Conservation (phyloP, 179 eudicot species). For the Patellifolia procumbens region DNA sequence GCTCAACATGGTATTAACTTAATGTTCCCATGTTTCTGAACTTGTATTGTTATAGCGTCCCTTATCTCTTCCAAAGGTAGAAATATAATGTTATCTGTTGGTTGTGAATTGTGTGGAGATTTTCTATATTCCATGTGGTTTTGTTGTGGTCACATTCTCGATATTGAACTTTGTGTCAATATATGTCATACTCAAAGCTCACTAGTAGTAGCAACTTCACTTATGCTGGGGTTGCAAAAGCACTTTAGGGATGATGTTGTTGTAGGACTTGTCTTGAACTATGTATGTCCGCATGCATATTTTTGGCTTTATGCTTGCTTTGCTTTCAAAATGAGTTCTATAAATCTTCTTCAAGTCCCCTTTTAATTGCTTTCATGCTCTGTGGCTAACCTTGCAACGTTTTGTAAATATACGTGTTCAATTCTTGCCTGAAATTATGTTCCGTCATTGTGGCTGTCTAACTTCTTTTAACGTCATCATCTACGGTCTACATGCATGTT, state of each 20-base stretch:
- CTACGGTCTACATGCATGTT: slow-evolving; percentile 3
- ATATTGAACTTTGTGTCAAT: neutral
- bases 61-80: neutral
- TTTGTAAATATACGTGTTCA: neutral
- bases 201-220: neutral
- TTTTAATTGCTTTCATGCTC: neutral
- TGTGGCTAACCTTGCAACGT: neutral
- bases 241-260: too few relatives aligned
- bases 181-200: neutral
- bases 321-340: slow-evolving; percentile 5
- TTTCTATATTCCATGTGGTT: neutral
- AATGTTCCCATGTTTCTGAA: neutral
- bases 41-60: neutral
- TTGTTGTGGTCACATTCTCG: neutral
- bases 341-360: neutral
- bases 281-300: neutral
- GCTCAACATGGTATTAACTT: neutral
- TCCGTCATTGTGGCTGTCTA: neutral
- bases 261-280: neutral
- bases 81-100: neutral
- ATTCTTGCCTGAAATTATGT: neutral
- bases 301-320: neutral
- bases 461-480: neutral
- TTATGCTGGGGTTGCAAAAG: neutral
- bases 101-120: neutral